Evolutionary conservation across 352 stramenopile genomes (phyloP), one percentile per base, ranked within the genome.

Genomic region (Globisporangium ultimum): DNA sequence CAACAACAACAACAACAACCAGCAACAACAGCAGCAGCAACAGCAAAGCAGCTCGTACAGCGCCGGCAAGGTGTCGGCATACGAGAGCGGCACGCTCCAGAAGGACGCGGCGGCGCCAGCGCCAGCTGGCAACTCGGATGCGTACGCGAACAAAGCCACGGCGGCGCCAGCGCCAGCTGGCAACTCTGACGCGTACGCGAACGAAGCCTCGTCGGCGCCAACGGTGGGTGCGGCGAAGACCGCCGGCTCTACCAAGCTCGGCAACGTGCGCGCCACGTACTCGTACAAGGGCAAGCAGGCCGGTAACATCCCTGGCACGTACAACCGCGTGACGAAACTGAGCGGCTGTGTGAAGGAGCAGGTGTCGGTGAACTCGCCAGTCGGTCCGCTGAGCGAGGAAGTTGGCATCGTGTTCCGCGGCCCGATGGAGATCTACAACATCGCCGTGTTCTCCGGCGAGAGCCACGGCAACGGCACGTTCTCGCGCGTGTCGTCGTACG

Each of bases 341-440:
- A 34, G 28, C 0, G 56, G 46, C 13, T 91, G 80, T 47, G 36
- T 49, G 2, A 80, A 78, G 42, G 49, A 84, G 49, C 52, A 55
- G 0, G 75, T 87, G 34, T 71, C 17, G 1, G 24, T 85, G 9
- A 61, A 83, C 40, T 86, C 54, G 53, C 73, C 76, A 11, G 71
- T 90, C 10, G 80, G 80, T 18, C 80, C 77, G 13, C 53, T 91
- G 53, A 78, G 60, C 8, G 83, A 90, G 59, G 72, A 86, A 32
- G 71, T 87, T 34, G 74, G 70, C 6, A 64, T 90, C 58, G 67
- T 89, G 18, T 89, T 88, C 61, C 83, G 80, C 56, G 83, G 78
- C 0, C 78, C 80, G 0, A 70, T 77, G 63, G 48, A 82, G 49
- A 84, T 92, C 43, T 67, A 71, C 48, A 76, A 87, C 63, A 88